Evolutionary conservation across 805 yeast species (phyloP).

Genomic region (Candida loeiensis): DNA sequence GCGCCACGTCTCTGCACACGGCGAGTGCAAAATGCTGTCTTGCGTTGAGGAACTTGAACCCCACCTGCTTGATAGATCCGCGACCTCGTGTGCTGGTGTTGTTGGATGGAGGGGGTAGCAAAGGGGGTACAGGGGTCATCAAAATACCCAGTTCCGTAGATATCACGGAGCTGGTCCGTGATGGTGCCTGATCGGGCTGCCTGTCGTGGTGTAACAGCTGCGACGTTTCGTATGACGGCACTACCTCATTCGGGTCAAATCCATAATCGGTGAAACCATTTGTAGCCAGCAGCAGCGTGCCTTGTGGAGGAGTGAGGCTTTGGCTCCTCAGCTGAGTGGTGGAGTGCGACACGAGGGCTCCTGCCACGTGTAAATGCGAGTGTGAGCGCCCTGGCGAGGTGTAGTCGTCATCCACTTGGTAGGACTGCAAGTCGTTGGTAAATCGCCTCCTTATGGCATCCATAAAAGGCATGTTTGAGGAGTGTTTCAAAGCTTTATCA

Average conservation of each 20-base stretch:
- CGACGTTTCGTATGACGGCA: constrained; percentile 42
- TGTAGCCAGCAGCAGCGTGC: not conserved
- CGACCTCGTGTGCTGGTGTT: constrained; percentile 13
- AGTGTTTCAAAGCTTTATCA: not conserved
- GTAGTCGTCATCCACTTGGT: constrained; percentile 33
- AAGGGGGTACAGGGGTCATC: constrained; percentile 3
- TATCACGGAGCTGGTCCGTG: constrained; percentile 6
- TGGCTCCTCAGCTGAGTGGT: constrained; percentile 7
- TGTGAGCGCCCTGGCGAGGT: constrained; percentile 13
- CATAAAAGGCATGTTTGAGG: constrained; percentile 19
- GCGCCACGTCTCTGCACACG: constrained; percentile 72
- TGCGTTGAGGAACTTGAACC: constrained; percentile 69
- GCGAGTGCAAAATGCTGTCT: constrained; percentile 74
- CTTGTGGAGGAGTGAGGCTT: constrained; percentile 9
- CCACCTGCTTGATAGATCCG: constrained; percentile 48
- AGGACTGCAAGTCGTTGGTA: constrained; percentile 25
- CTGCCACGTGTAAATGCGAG: not conserved
- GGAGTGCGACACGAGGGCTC: not conserved
- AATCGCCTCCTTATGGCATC: constrained; percentile 26
- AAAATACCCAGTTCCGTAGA: constrained; percentile 4
- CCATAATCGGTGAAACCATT: not conserved
- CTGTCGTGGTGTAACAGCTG: constrained; percentile 24
- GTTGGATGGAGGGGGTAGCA: constrained; percentile 1
- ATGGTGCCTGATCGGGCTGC: constrained; percentile 6
- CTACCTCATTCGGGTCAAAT: constrained; percentile 31